Evolutionary conservation across 768 basidiomycete genomes (phyloP).

Genomic region (Termitomyces sp.): DNA sequence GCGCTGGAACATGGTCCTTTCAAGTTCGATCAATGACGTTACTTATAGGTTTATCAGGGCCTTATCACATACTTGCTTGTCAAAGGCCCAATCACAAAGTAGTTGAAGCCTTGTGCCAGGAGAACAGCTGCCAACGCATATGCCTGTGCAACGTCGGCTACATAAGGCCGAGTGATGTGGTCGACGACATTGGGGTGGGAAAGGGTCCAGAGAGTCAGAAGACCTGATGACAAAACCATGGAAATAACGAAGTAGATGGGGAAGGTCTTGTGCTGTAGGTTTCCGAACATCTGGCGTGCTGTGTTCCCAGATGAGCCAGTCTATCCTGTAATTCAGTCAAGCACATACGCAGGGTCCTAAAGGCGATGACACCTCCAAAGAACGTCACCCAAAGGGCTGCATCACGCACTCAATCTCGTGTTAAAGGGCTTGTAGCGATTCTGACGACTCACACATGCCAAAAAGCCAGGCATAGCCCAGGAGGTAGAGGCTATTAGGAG

Average conservation of each 20-base stretch:
- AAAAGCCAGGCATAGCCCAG: conserved; percentile 61
- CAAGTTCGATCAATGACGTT: background rate
- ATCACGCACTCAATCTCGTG: background rate
- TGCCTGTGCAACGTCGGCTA: conserved; percentile 63
- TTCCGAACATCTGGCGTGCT: conserved; percentile 72
- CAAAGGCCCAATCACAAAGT: conserved; percentile 67
- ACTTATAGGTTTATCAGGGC: conserved; percentile 14
- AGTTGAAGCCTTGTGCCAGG: conserved; percentile 54
- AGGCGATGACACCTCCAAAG: conserved; percentile 67
- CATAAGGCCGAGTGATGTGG: conserved; percentile 40
- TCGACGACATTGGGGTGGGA: conserved; percentile 54
- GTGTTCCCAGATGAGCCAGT: background rate
- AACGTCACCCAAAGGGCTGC: conserved; percentile 62
- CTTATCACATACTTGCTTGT: conserved; percentile 50
- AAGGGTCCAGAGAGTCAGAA: conserved; percentile 56
- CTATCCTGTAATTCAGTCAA: background rate
- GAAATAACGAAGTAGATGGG: conserved; percentile 71
- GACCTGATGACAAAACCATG: conserved; percentile 46
- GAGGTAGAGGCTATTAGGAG: conserved; percentile 42
- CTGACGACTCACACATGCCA: conserved; percentile 59
- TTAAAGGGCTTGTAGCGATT: background rate
- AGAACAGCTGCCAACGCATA: conserved; percentile 50
- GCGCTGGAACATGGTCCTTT: conserved; percentile 72
- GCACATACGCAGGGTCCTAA: conserved; percentile 52
- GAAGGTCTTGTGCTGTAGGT: conserved; percentile 71